Evolutionary conservation across 495 filamentous ascomycete genomes (phyloP).

Genomic region (Lentithecium fluviatile): DNA sequence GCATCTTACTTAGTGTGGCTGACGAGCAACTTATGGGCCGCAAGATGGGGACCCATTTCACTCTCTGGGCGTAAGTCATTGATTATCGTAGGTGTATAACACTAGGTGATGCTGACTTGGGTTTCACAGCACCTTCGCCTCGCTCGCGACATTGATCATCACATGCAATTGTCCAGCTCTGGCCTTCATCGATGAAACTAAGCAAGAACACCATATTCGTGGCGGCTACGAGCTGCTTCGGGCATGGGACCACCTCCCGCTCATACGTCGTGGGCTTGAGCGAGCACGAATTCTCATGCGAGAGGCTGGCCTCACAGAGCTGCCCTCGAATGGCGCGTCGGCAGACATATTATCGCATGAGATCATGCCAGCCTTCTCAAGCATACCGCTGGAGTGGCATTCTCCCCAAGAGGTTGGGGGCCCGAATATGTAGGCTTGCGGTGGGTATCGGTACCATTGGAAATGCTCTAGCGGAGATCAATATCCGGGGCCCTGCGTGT

Average conservation of each 20-base stretch:
- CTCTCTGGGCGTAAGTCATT: constrained; percentile 25
- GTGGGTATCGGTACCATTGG: neutral
- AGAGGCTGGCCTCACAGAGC: constrained; percentile 9
- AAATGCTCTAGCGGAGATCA: constrained; percentile 12
- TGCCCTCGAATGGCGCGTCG: too few species aligned
- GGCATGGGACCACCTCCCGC: constrained; percentile 22
- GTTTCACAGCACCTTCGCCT: constrained; percentile 26
- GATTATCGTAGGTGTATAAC: too few species aligned
- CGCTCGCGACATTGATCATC: constrained; percentile 21
- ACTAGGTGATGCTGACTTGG: neutral
- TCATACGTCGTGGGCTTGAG: constrained; percentile 21
- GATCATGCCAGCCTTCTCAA: too few species aligned
- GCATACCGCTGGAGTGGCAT: neutral
- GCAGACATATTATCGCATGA: too few species aligned
- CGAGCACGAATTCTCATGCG: constrained; percentile 18
- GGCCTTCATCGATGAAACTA: constrained; percentile 19
- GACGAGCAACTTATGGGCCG: constrained; percentile 30
- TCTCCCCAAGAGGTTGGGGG: too few species aligned
- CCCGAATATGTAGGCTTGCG: too few species aligned
- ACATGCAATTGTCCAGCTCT: constrained; percentile 23
- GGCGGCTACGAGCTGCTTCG: constrained; percentile 18
- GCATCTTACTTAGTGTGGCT: constrained; percentile 14
- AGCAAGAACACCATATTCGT: constrained; percentile 21
- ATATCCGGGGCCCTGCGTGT: constrained; percentile 21
- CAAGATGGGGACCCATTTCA: constrained; percentile 27